Base-by-base conservation (phyloP, 495 filamentous ascomycete species). In the Aspergillus conjunctus region DNA sequence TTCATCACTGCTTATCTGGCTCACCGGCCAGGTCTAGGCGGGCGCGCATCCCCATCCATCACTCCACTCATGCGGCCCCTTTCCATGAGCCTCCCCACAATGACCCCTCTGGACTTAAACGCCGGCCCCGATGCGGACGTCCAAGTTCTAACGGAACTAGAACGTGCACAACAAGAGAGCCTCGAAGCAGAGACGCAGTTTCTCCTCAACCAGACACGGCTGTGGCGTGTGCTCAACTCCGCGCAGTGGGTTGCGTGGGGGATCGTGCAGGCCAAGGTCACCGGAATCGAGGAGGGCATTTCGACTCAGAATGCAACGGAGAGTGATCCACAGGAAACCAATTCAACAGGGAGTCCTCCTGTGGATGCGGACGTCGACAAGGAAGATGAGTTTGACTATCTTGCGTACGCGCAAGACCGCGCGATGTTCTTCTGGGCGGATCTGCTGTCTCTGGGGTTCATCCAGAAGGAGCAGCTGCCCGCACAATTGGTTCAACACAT, bases 231-330 rank as follows among this genome's bases (percentile, higher is more conserved):
- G 3, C 90, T 91, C 4, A 92, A 91, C 71, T 89, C 88, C 18
- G 93, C 91, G 2, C 87, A 92, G 70, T 99, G 95, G 95, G 86
- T 92, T 26, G 90, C 91, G 1, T 99, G 95, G 94, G 94, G 94
- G 30, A 90, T 97, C 49, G 88, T 98, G 53, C 95, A 98, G 77
- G 93, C 94, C 26, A 93, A 93, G 69, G 79, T 91, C 7, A 83
- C 89, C 0, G 91, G 85, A 5, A 76, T 85, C 74, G 76, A 75
- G 50, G 74, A 78, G 62, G 71, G 65, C 1, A 68, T 73, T 52
- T 66, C 65, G 7, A 66, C 56, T 5, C 2, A 26, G 4, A 55
- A 54, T n/a, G 57, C 45, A 58, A 45, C 41, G 46, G 54, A 41
- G 18, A 59, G 54, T 37, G 12, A 46, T 6, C 44, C 45, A 22